Conservation (phyloP, 306 rosid genomes). For the Vigna nakashimae region DNA sequence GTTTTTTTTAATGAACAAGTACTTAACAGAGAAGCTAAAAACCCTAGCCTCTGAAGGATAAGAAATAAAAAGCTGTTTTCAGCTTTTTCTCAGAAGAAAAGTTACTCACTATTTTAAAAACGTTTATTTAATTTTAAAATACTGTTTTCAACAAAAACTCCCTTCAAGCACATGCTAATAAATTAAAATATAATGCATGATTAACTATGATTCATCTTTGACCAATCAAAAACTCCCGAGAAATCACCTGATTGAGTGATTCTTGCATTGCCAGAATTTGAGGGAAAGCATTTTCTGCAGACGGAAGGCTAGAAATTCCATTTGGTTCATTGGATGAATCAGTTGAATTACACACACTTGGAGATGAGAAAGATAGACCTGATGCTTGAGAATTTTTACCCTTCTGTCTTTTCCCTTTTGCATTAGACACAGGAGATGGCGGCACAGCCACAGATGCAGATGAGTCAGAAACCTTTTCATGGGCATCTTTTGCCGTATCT, state of each 20-base stretch:
- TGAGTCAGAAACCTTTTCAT: conserved; percentile 70
- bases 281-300: conserved; percentile 63
- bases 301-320: conserved; percentile 63
- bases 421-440: conserved; percentile 57
- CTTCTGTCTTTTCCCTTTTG: conserved; percentile 82
- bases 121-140: neutral
- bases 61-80: neutral
- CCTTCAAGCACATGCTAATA: neutral
- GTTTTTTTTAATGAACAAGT: conserved; percentile 19
- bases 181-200: conserved; percentile 14
- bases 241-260: conserved; percentile 78
- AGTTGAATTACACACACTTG: conserved; percentile 58
- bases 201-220: conserved; percentile 7
- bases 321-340: conserved; percentile 67
- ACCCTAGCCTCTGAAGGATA: neutral
- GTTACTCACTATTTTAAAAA: neutral
- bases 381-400: conserved; percentile 76
- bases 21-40: conserved; percentile 23
- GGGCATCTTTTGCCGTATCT: conserved; percentile 62
- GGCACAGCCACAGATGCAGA: conserved; percentile 50
- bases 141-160: neutral
- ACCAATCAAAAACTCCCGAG: conserved; percentile 7
- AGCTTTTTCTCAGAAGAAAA: neutral
- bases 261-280: conserved; percentile 85
- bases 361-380: conserved; percentile 62